Evolutionary conservation across 306 rosid genomes (phyloP), one percentile per base, ranked within the genome.

Genomic region (Calophaca sinica): DNA sequence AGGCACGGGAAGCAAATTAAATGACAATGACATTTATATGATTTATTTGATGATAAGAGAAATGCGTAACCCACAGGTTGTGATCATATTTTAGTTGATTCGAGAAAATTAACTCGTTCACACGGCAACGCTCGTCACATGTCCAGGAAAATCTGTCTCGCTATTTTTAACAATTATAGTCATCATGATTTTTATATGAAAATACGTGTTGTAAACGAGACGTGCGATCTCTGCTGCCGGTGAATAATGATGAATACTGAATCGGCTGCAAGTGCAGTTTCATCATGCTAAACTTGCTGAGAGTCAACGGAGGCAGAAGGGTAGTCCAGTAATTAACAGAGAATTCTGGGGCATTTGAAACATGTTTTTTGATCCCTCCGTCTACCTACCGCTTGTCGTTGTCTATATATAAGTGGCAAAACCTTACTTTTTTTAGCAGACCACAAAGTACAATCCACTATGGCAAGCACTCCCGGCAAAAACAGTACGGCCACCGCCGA

Each of bases 401-500:
- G 5, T 69, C 10, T 76, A 68, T 55, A 62, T 72, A 38, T 9
- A 8, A 15, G 10, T 2, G 0, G 2, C 1, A 1, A 42, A 2
- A 14, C 13, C 2, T 2, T 7, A 0, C 1, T 9, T 31, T 4
- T 52, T 5, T 9, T 26, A 12, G 48, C 4, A 3, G 8, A 5
- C 70, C 2, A 46, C 64, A 31, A 38, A 7, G 5, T 20, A 20
- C 11, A 7, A 11, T 4, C 48, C 51, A 14, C 6, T 11, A 82
- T 86, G 89, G 68, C 63, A 36, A 44, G 5, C 49, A 36, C 67
- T 1, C 5, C 50, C 54, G 2, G 6, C 15, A 2, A 65, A 68
- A 1, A 3, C n/a, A 4, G 20, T 9, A 14, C 36, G 0, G 12
- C 65, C 71, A 45, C 82, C 70, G 70, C 54, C 61, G 45, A 71